These are phyloP conservation scores for Globisporangium rhizosaccharum DNA, from an alignment of 352 stramenopile species.

Conservation along the genomic window DNA sequence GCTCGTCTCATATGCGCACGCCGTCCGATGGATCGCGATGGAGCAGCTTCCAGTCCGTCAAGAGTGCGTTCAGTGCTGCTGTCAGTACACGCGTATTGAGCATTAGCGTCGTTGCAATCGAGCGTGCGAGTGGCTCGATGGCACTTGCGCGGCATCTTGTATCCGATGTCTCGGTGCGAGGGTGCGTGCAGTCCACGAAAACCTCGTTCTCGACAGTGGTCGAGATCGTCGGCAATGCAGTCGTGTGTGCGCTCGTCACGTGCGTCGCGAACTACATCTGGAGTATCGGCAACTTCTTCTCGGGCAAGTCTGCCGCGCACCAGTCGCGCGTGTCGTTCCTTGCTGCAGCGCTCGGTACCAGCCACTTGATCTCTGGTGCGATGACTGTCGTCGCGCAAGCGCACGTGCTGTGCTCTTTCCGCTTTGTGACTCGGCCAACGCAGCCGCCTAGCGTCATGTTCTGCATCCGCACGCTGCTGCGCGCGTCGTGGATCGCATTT, in stretches of 20 bases:
- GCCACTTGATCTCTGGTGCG: background rate
- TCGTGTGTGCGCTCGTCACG: constrained; percentile 18
- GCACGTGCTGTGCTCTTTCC: constrained; percentile 4
- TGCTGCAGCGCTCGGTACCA: constrained; percentile 5
- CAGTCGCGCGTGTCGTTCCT: constrained; percentile 21
- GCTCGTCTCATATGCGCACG: no score
- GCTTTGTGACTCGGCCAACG: background rate
- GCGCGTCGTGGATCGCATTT: background rate
- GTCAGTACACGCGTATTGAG: no score
- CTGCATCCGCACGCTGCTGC: background rate
- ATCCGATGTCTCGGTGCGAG: no score
- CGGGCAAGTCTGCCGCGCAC: constrained; percentile 11
- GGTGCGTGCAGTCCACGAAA: no score
- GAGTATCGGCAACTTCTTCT: constrained; percentile 21
- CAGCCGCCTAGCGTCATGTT: background rate
- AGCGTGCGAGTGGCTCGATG: no score
- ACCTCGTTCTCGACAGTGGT: background rate
- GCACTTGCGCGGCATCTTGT: no score
- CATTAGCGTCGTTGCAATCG: no score
- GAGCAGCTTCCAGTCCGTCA: no score
- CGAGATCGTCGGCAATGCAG: constrained; percentile 19
- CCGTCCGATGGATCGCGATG: no score
- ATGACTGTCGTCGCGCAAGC: constrained; percentile 1
- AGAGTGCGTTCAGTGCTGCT: no score
- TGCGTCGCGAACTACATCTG: constrained; percentile 19